Percentiles rank a stretch among this genome's conserved stretches.
Evolutionary conservation across 306 rosid genomes (phyloP).

Genomic region (Glycine tomentella): DNA sequence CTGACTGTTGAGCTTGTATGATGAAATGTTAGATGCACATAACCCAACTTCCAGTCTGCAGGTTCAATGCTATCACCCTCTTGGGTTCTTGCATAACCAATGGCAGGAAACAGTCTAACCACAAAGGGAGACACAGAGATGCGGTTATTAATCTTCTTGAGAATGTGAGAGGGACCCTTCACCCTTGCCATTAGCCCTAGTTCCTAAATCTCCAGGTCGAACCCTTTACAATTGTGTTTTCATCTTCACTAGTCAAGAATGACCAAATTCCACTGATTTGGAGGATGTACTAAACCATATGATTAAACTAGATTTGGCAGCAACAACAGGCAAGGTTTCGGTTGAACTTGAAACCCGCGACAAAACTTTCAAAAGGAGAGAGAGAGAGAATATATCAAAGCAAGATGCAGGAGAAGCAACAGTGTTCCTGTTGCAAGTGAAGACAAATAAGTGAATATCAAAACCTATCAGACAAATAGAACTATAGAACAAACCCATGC

Average conservation of each 20-base stretch:
- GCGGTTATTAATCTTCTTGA: constrained; percentile 66
- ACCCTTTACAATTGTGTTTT: constrained; percentile 41
- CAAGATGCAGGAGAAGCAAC: constrained; percentile 37
- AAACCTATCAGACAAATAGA: constrained; percentile 48
- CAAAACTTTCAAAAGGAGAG: constrained; percentile 26
- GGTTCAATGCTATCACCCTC: constrained; percentile 1
- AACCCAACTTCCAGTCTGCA: not conserved
- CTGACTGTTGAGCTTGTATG: constrained; percentile 13
- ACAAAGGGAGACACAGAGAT: constrained; percentile 48
- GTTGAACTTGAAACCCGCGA: constrained; percentile 48
- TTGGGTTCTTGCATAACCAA: not conserved
- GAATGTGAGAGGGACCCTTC: constrained; percentile 55
- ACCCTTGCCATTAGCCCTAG: too few species aligned
- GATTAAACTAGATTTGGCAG: constrained; percentile 44
- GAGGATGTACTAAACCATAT: constrained; percentile 41
- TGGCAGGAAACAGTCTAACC: constrained; percentile 6
- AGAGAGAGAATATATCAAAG: not conserved
- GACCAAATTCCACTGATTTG: constrained; percentile 61
- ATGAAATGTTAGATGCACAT: constrained; percentile 13
- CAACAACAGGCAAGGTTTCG: constrained; percentile 35
- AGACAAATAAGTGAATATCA: constrained; percentile 48
- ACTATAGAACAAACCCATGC: constrained; percentile 45
- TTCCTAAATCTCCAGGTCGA: too few species aligned
- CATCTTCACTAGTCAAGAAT: not conserved
- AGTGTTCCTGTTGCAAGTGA: constrained; percentile 39